These are phyloP conservation scores for Dactylonectria macrodidyma DNA, from an alignment of 2,329 filamentous ascomycete species.

Conservation along the genomic window DNA sequence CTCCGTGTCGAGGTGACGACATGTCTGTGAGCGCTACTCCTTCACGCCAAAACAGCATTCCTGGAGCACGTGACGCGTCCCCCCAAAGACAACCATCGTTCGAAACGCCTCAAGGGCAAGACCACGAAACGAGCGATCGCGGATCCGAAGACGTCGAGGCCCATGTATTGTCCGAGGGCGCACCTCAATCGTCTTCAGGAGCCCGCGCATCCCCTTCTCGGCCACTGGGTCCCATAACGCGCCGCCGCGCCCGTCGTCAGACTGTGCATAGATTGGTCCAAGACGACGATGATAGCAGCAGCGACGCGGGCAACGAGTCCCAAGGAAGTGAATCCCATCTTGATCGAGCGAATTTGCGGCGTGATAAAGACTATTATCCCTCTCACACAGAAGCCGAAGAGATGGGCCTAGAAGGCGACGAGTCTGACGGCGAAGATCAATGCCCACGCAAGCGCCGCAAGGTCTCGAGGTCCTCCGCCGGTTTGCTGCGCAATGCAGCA, in stretches of 20 bases:
- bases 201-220: not conserved
- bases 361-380: not conserved
- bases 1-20: slow-evolving; percentile 3
- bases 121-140: not conserved
- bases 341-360: not conserved
- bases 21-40: slow-evolving; percentile 4
- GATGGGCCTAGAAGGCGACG: not conserved
- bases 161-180: slow-evolving; percentile 1
- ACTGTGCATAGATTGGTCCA: not conserved
- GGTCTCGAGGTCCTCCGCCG: not conserved
- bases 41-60: not conserved
- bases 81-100: slow-evolving; percentile 5
- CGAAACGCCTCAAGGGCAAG: slow-evolving; percentile 6
- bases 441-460: not conserved
- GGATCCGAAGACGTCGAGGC: slow-evolving; percentile 6
- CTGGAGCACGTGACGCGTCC: slow-evolving; percentile 3
- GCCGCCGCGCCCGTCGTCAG: not conserved
- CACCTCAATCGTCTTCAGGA: not conserved
- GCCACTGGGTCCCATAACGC: not conserved
- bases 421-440: not conserved
- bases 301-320: not conserved
- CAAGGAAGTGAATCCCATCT: not conserved
- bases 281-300: not conserved
- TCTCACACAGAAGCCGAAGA: not conserved
- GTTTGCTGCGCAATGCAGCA: not conserved